These are phyloP conservation scores for Myxozyma kluyveri DNA, from an alignment of 805 yeast species.

Conservation along the genomic window DNA sequence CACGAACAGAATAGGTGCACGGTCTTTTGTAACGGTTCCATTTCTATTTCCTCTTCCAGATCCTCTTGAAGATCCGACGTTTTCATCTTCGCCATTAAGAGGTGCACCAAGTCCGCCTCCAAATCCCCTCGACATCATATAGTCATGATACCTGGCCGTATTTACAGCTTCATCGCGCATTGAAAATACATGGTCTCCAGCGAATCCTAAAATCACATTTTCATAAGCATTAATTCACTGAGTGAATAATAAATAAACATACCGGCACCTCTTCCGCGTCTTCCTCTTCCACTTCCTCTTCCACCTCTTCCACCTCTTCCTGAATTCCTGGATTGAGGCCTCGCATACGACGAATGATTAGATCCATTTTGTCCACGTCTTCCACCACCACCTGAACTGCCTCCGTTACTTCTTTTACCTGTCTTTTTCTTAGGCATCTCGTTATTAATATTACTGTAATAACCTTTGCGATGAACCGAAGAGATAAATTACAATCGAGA, in stretches of 20 bases:
- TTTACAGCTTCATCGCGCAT: conserved; percentile 20
- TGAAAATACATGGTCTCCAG: conserved; percentile 11
- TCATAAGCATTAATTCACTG: neutral
- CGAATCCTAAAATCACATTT: conserved; percentile 3
- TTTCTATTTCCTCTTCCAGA: too few relatives aligned
- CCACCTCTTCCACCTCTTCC: neutral
- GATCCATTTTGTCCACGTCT: too few relatives aligned
- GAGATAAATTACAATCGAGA: too few relatives aligned
- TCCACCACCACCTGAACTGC: conserved; percentile 3
- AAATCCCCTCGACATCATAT: too few relatives aligned
- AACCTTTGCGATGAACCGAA: too few relatives aligned
- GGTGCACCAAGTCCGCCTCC: too few relatives aligned
- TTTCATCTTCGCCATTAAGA: too few relatives aligned
- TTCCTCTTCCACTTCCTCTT: neutral
- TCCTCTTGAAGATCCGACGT: too few relatives aligned
- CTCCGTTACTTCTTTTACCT: neutral
- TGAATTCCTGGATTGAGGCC: neutral
- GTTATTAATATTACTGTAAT: too few relatives aligned
- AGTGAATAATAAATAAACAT: neutral
- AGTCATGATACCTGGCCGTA: conserved; percentile 3
- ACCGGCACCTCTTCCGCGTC: neutral
- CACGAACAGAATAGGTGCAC: neutral
- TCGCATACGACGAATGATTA: neutral
- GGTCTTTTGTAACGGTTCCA: too few relatives aligned
- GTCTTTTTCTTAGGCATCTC: neutral